Evolutionary conservation across 2,329 filamentous ascomycete genomes (phyloP), one percentile per base, ranked within the genome.

Genomic region (Ophiostoma triangulosporum): DNA sequence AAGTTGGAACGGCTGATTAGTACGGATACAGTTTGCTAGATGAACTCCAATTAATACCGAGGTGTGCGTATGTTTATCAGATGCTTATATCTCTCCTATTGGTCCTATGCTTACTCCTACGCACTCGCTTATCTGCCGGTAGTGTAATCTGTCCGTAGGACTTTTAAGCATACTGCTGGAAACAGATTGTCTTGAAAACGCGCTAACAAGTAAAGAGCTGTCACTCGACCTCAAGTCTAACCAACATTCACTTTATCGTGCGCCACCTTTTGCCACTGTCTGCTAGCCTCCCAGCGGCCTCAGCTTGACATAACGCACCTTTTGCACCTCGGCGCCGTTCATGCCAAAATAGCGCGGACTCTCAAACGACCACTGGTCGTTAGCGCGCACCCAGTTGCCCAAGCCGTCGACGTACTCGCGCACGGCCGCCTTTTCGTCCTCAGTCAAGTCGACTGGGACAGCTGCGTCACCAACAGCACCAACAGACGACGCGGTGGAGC

Each of bases 291-390:
- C 38, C 9, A 40, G 20, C 9, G 38, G 8, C 9, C 20, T 17
- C 3, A 40, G 11, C 38, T 40, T 20, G 17, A 40, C 38, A 14
- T 22, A 12, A 11, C 38, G 38, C 2, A 20, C 6, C 20, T 40
- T n/a, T 11, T 52, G 50, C 45, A 55, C 54, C 17, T 43, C 27
- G 2, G 12, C 26, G 0, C 50, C 54, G 7, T 33, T 7, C 4
- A 33, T 11, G 17, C 60, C 61, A 52, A 62, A 62, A 48, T 62
- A 62, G 3, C 60, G 52, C 32, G 48, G 31, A 35, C 56, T 62
- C 53, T 62, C 60, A 29, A 54, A 61, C 24, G 59, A 61, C 61
- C 62, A 64, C 27, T 61, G 57, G n/a, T 58, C 56, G 48, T 57
- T 58, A 26, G 53, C 61, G 1, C 57, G 55, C 14, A 60, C 57